Evolutionary conservation across 371 early-diverging fungal species (phyloP), one percentile per base, ranked within the genome.

Genomic region (Mortierella sp.): DNA sequence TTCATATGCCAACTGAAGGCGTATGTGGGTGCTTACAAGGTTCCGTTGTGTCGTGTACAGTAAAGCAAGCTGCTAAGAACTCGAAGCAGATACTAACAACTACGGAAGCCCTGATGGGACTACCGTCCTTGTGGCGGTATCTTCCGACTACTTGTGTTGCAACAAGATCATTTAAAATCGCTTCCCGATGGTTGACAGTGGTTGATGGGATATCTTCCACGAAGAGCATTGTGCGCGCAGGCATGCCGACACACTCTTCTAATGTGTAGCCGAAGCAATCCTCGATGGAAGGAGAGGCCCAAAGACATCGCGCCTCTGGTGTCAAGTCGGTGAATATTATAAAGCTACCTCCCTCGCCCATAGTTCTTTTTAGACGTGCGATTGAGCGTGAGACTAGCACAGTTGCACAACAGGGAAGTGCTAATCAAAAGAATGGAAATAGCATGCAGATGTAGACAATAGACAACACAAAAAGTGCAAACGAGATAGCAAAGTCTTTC

Each of bases 31-130:
- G n/a, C n/a, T n/a, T n/a, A n/a, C n/a, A n/a, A n/a, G n/a, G n/a
- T n/a, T n/a, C n/a, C n/a, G n/a, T n/a, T n/a, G n/a, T n/a, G n/a
- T 49, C 50, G 3, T 50, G 11, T 0, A 50, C 26, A 3, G 50
- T 50, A 11, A 37, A 48, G 28, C 49, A 49, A 26, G 23, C 34
- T 14, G 50, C 39, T n/a, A 49, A 1, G 23, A 59, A 59, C 9
- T 59, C 59, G 26, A 50, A 59, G 50, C 59, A 59, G 32, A 59
- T 30, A 15, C 59, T 50, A 26, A 59, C 30, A 3, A 59, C 49
- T 27, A 19, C 27, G 23, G 28, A 23, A 8, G 30, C 15, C 11
- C 9, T 19, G 4, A 59, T 15, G 4, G 24, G 17, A 15, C 28
- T 15, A 12, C 50, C 50, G 26, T 59, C 28, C 41, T 59, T 59